Evolutionary conservation across 345 rosid genomes (phyloP), one percentile per base, ranked within the genome.

Genomic region (Salix koriyanagi): DNA sequence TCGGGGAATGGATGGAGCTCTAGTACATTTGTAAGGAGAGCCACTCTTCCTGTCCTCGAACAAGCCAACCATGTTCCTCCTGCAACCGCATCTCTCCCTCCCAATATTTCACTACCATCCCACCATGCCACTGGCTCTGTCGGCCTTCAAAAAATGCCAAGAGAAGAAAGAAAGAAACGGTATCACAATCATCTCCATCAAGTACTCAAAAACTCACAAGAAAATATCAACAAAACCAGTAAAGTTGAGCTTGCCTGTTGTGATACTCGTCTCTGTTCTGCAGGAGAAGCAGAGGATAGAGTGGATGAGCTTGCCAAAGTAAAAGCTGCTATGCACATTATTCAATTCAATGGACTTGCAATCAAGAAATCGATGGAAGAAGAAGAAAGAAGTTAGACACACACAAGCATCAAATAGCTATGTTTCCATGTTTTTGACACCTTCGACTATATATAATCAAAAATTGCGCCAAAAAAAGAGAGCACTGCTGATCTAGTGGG

Each of bases 11-110:
- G 44, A 34, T 91, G 89, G 71, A 87, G 87, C 88, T 91, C 96
- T 83, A 88, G 79, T 36, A 91, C 93, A 74, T 88, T 91, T 50
- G 91, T 88, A 16, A 91, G 87, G 48, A 91, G 83, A 68, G 91
- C 93, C 44, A 91, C 84, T 72, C 87, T 86, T 36, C 91, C 96
- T 60, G 74, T 71, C 56, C 81, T 84, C 18, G 96, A 89, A 75
- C 96, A 88, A 44, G 83, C 96, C 79, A 89, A 13, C 95, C 95
- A 91, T 69, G 95, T 91, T 60, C 95, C 95, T 67, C 91, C 91
- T 0, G 90, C 91, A 12, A 86, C 71, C 56, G 73, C 87, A 74
- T 91, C 93, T 70, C 88, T 81, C 37, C 93, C 91, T 39, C 91
- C 93, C 21, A 91, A 41, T 70, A 88, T 87, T 28, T 87, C 88